These are phyloP conservation scores for Torrubiellomyces zombiae DNA, from an alignment of 2,329 filamentous ascomycete species.

Conservation along the genomic window DNA sequence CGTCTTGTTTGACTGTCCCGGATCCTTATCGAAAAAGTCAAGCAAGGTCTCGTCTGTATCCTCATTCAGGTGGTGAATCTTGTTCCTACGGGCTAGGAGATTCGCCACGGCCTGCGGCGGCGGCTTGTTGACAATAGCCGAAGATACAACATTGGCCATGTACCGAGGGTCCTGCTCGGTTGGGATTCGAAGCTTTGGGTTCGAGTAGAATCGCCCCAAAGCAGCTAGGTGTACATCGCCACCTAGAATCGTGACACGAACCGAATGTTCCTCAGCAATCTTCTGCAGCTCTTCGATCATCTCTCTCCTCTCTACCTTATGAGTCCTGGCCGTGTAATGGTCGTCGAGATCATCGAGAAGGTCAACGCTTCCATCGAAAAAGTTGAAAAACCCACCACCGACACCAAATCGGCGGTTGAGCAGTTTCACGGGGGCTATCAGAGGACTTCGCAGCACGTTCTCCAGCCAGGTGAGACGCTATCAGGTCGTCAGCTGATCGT, in stretches of 20 bases:
- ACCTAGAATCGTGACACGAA: conserved; percentile 80
- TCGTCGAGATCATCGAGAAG: conserved; percentile 87
- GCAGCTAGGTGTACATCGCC: conserved; percentile 90
- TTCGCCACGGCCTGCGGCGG: conserved; percentile 79
- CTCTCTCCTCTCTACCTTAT: conserved; percentile 72
- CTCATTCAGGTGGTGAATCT: conserved; percentile 49
- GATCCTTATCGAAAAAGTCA: conserved; percentile 80
- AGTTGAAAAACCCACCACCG: conserved; percentile 73
- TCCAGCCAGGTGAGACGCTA: conserved; percentile 88
- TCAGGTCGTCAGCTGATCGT: conserved; percentile 2
- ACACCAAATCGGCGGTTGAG: conserved; percentile 82
- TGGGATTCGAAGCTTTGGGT: conserved; percentile 59
- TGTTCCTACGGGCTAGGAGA: conserved; percentile 79
- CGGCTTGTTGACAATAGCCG: conserved; percentile 90
- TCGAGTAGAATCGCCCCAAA: conserved; percentile 87
- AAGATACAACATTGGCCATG: conserved; percentile 88
- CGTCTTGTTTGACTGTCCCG: conserved; percentile 60
- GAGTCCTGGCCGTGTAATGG: conserved; percentile 83
- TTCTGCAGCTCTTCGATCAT: conserved; percentile 70
- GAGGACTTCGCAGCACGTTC: conserved; percentile 71
- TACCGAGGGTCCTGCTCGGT: conserved; percentile 78
- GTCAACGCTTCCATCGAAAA: conserved; percentile 87
- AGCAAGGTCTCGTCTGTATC: conserved; percentile 87
- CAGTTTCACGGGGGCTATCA: conserved; percentile 79
- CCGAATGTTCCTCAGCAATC: conserved; percentile 69